Conservation (phyloP, 805 yeast species). For the Ogataea pilisensis region DNA sequence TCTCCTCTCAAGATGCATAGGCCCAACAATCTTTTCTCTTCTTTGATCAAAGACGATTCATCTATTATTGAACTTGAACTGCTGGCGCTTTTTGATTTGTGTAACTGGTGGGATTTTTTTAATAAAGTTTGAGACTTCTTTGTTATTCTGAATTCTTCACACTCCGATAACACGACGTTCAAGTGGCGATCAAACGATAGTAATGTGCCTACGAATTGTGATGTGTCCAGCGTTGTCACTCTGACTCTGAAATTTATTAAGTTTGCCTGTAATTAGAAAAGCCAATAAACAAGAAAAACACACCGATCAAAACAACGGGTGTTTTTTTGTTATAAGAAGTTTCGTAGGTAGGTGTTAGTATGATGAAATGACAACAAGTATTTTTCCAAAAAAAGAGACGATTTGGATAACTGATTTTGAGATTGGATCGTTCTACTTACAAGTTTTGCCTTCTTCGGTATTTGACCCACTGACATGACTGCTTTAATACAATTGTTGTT, state of each 20-base stretch:
- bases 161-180: conserved; percentile 79
- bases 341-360: background rate
- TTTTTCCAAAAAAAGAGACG: too few relatives aligned
- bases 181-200: conserved; percentile 86
- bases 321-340: too few relatives aligned
- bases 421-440: conserved; percentile 31
- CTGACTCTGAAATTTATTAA: conserved; percentile 70
- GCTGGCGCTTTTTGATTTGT: conserved; percentile 15
- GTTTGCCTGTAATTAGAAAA: conserved; percentile 42
- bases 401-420: too few relatives aligned
- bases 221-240: conserved; percentile 71
- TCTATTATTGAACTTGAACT: conserved; percentile 15
- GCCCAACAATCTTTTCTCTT: conserved; percentile 76
- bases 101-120: conserved; percentile 14
- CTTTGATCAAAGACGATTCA: conserved; percentile 40
- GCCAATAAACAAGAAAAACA: too few relatives aligned
- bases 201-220: conserved; percentile 74
- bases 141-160: conserved; percentile 78
- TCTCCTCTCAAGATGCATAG: conserved; percentile 85
- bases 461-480: conserved; percentile 26
- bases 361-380: too few relatives aligned
- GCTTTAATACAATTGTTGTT: too few relatives aligned
- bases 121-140: conserved; percentile 46
- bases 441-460: conserved; percentile 43
- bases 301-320: too few relatives aligned